Evolutionary conservation across 2,329 filamentous ascomycete species (phyloP).

Genomic region (Neonectria faginata): DNA sequence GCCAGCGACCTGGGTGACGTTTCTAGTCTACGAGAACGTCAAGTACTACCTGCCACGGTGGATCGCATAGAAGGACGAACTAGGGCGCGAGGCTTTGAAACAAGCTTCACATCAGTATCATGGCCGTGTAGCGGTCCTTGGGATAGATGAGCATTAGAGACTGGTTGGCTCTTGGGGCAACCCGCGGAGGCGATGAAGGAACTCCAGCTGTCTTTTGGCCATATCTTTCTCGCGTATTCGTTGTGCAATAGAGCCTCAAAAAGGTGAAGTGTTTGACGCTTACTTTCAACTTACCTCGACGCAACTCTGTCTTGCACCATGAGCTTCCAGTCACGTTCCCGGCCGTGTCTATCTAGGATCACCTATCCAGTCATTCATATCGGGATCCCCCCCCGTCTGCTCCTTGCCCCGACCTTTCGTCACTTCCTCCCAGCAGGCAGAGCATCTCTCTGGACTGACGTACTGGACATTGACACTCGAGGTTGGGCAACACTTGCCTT

Average conservation of each 20-base stretch:
- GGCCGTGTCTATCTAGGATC: background rate
- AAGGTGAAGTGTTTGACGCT: no score
- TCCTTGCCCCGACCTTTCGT: background rate
- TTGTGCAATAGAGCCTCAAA: background rate
- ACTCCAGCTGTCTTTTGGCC: background rate
- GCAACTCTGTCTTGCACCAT: no score
- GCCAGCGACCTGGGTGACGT: constrained; percentile 95
- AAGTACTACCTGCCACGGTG: constrained; percentile 74
- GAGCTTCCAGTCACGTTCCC: background rate
- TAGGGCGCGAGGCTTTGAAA: constrained; percentile 9
- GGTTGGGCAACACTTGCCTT: background rate
- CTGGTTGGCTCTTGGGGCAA: background rate
- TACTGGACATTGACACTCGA: background rate
- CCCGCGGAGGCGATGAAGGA: background rate
- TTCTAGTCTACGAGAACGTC: constrained; percentile 96
- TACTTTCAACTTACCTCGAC: no score
- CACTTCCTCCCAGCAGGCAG: background rate
- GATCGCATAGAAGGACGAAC: constrained; percentile 40
- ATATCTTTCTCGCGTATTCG: background rate
- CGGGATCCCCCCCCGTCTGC: background rate
- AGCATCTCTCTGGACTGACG: background rate
- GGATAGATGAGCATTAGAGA: background rate
- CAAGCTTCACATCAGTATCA: background rate
- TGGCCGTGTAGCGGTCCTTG: constrained; percentile 7
- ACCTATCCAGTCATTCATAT: background rate